Conservation (phyloP, 306 rosid species). For the Prunus mira region DNA sequence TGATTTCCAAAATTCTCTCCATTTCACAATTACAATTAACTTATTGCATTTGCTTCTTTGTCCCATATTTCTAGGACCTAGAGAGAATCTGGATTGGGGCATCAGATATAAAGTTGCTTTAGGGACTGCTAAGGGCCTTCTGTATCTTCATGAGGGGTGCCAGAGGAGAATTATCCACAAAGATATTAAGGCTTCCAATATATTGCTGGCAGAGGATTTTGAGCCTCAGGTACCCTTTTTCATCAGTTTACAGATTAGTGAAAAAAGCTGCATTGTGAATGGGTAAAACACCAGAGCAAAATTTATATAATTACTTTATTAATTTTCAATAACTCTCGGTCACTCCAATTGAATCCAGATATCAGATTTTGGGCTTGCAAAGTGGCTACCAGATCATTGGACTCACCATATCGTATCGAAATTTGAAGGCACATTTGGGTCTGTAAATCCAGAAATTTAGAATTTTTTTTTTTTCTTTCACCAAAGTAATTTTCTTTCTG, state of each 20-base stretch:
- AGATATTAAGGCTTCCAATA: conserved; percentile 95
- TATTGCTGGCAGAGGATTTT: conserved; percentile 81
- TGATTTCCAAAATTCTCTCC: conserved; percentile 1
- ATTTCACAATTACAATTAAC: conserved; percentile 12
- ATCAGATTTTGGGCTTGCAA: conserved; percentile 94
- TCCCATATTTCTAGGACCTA: conserved; percentile 47
- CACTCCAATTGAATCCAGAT: conserved; percentile 51
- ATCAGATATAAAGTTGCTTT: conserved; percentile 64
- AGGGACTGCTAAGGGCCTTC: conserved; percentile 90
- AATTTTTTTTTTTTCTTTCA: neutral
- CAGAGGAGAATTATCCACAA: conserved; percentile 96
- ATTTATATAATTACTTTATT: neutral
- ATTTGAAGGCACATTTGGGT: conserved; percentile 99
- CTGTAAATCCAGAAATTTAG: conserved; percentile 31
- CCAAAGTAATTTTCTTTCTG: conserved; percentile 5
- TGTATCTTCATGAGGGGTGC: conserved; percentile 86
- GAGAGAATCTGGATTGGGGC: conserved; percentile 78
- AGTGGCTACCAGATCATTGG: conserved; percentile 98
- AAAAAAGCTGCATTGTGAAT: neutral
- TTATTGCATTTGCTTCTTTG: conserved; percentile 4
- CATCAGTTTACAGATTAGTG: neutral
- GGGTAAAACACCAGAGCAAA: neutral
- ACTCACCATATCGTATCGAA: conserved; percentile 88
- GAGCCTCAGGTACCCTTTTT: conserved; percentile 72
- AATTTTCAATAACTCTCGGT: conserved; percentile 5